Conservation (phyloP, 345 rosid species). For the Physaria fendleri region DNA sequence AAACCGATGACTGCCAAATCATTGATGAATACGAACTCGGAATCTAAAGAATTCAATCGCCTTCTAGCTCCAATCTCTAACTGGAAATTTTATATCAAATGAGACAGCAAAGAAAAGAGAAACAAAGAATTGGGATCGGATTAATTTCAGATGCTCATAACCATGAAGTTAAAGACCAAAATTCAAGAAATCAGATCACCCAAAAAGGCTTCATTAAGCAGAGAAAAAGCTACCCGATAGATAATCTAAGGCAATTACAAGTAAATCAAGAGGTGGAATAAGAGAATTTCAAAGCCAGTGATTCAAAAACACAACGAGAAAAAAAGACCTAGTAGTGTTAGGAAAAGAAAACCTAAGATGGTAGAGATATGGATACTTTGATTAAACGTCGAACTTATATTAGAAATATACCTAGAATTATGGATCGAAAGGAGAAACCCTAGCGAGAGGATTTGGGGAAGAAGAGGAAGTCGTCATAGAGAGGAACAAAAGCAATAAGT, state of each 20-base stretch:
- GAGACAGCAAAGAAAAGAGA: not conserved
- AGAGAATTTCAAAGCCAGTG: not conserved
- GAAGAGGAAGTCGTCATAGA: constrained; percentile 16
- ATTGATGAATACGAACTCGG: not conserved
- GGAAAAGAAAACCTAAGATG: not conserved
- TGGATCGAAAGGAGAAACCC: constrained; percentile 21
- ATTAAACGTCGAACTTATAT: not conserved
- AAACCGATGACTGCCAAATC: too few relatives aligned
- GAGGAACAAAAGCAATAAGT: too few relatives aligned
- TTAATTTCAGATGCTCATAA: not conserved
- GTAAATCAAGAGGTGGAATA: not conserved
- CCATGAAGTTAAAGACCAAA: not conserved
- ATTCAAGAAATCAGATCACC: not conserved
- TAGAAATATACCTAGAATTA: constrained; percentile 6
- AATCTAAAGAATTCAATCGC: not conserved
- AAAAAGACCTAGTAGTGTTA: too few relatives aligned
- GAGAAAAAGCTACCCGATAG: not conserved
- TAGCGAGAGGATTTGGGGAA: constrained; percentile 17
- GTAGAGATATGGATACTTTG: not conserved
- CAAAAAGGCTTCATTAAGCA: not conserved
- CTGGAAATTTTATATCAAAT: not conserved
- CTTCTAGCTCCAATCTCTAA: not conserved
- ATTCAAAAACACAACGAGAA: not conserved
- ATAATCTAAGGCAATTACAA: not conserved
- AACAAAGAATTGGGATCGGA: not conserved